These are phyloP conservation scores for Myochromella boudieri DNA, from an alignment of 768 basidiomycete species.

Conservation along the genomic window DNA sequence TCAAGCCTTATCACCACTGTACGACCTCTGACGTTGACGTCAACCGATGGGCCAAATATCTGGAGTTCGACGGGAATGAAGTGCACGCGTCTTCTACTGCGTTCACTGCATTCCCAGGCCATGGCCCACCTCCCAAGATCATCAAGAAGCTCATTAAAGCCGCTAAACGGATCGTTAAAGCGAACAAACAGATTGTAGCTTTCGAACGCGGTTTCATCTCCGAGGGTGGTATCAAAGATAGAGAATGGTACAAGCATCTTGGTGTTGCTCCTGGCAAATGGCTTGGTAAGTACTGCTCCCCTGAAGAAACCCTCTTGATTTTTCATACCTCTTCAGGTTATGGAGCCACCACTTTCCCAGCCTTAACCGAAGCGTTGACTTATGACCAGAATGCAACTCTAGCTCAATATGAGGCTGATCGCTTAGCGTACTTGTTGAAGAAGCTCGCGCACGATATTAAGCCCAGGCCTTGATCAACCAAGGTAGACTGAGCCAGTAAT, in stretches of 20 bases:
- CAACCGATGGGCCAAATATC: slow-evolving; percentile 34
- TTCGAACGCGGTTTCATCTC: slow-evolving; percentile 85
- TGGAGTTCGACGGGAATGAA: slow-evolving; percentile 22
- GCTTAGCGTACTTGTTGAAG: slow-evolving; percentile 55
- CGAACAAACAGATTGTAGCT: slow-evolving; percentile 63
- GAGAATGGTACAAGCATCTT: slow-evolving; percentile 86
- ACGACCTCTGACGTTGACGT: slow-evolving; percentile 6
- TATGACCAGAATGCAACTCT: slow-evolving; percentile 64
- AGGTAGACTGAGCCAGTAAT: not conserved
- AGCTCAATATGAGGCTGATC: slow-evolving; percentile 58
- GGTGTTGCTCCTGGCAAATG: slow-evolving; percentile 87
- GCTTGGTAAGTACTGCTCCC: slow-evolving; percentile 51
- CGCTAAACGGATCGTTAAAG: slow-evolving; percentile 53
- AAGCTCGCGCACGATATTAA: slow-evolving; percentile 44
- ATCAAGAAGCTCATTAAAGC: slow-evolving; percentile 52
- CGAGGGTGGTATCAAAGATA: slow-evolving; percentile 70
- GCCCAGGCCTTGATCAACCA: slow-evolving; percentile 23
- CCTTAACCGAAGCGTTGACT: slow-evolving; percentile 72
- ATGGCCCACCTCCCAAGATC: slow-evolving; percentile 7
- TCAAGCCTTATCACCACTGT: slow-evolving; percentile 25
- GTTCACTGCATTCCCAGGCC: slow-evolving; percentile 4
- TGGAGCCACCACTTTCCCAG: slow-evolving; percentile 84
- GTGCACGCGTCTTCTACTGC: slow-evolving; percentile 1
- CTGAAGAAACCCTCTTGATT: not conserved
- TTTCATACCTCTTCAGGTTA: slow-evolving; percentile 51